These are phyloP conservation scores for Urochloa ruziziensis DNA, from an alignment of 176 grass and related monocot species.

Conservation along the genomic window DNA sequence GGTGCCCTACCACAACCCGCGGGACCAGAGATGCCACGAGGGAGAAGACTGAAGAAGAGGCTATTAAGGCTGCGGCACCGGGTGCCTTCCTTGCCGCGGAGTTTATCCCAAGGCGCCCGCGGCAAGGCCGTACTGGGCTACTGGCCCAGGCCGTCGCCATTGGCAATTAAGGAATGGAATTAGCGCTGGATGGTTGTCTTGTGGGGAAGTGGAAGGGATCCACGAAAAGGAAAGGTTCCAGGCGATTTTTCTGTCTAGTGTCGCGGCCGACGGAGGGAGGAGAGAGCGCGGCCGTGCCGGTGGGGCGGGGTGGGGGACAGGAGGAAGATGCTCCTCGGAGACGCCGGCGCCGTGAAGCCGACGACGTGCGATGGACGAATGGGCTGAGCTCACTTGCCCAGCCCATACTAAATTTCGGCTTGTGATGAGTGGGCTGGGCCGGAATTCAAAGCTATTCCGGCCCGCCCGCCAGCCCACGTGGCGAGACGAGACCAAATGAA, in stretches of 20 bases:
- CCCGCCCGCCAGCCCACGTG: background rate
- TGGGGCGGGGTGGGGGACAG: background rate
- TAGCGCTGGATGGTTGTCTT: slow-evolving; percentile 2
- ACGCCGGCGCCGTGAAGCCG: background rate
- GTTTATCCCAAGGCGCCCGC: slow-evolving; percentile 65
- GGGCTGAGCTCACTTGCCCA: background rate
- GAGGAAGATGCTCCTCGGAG: slow-evolving; percentile 5
- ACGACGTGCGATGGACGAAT: background rate
- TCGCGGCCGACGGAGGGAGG: background rate
- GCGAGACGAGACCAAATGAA: background rate
- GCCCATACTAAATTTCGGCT: no score
- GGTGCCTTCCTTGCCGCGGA: slow-evolving; percentile 56
- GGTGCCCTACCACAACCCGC: slow-evolving; percentile 1
- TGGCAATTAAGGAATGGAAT: slow-evolving; percentile 33
- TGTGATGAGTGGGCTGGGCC: no score
- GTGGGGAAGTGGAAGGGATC: background rate
- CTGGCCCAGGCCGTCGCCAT: slow-evolving; percentile 19
- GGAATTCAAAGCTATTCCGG: no score
- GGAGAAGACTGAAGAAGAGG: background rate
- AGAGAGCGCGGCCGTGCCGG: background rate
- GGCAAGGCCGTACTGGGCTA: slow-evolving; percentile 27
- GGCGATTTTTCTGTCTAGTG: background rate
- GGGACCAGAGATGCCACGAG: slow-evolving; percentile 4
- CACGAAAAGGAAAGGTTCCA: background rate
- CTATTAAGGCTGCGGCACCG: slow-evolving; percentile 9